Conservation (phyloP, 192 early-diverging fungal species). For the Coemansia sp. region DNA sequence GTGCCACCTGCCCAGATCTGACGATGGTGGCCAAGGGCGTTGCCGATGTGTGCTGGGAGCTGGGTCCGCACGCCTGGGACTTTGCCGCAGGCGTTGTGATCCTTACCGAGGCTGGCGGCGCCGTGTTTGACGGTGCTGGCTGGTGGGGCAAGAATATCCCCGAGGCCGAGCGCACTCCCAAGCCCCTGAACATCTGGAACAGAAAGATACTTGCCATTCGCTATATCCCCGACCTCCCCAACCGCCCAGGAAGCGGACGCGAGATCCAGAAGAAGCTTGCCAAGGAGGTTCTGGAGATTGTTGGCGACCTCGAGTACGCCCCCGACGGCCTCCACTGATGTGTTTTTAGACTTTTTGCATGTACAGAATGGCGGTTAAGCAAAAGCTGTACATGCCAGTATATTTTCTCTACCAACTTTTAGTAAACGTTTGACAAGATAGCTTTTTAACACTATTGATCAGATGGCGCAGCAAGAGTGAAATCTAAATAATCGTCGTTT, state of each 20-base stretch:
- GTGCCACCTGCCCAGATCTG: slow-evolving; percentile 78
- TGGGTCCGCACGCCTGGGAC: slow-evolving; percentile 80
- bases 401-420: too few relatives aligned
- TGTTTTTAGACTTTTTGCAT: too few relatives aligned
- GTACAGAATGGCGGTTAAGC: too few relatives aligned
- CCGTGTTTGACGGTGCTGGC: slow-evolving; percentile 64
- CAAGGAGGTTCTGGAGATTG: slow-evolving; percentile 60
- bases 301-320: slow-evolving; percentile 59
- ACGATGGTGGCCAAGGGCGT: slow-evolving; percentile 79
- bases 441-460: too few relatives aligned
- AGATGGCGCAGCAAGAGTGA: too few relatives aligned
- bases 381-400: too few relatives aligned
- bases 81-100: slow-evolving; percentile 91
- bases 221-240: slow-evolving; percentile 37
- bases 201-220: slow-evolving; percentile 36
- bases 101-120: slow-evolving; percentile 81
- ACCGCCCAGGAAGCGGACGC: slow-evolving; percentile 28
- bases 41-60: slow-evolving; percentile 91
- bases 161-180: slow-evolving; percentile 13
- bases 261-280: slow-evolving; percentile 59
- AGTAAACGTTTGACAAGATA: too few relatives aligned
- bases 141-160: slow-evolving; percentile 35
- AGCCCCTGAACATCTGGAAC: slow-evolving; percentile 45
- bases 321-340: slow-evolving; percentile 38
- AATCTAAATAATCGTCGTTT: too few relatives aligned